Base-by-base conservation (phyloP, 2,329 filamentous ascomycete species). In the Trichoderma sp. region DNA sequence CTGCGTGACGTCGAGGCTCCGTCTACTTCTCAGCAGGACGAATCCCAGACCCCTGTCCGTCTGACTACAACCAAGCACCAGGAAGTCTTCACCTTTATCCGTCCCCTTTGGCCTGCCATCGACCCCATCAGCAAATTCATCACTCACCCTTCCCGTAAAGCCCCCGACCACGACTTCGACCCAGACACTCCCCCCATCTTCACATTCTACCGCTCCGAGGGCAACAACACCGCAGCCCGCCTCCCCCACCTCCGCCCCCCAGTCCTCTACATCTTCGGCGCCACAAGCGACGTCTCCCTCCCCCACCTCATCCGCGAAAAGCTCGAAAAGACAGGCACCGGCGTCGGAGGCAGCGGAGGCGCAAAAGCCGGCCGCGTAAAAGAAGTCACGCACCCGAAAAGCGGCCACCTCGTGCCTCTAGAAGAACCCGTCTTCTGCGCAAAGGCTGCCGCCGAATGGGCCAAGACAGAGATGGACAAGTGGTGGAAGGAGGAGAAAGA, bases 11-110 rank as follows among this genome's bases (percentile, higher is more conserved):
- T 91, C 2, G 14, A 28, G 3, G 3, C 28, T 2, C 9, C 66
- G 7, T 62, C 66, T 15, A 2, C 18, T 21, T 28, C 63, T 1
- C 71, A 24, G 4, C 1, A 75, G 8, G 78, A 78, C 14, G 64
- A 74, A 67, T 79, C 79, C 26, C 60, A 75, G 18, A 81, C 82
- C 18, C 82, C 86, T 39, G 91, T 94, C 1, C 95, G 93, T 0
- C 85, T 96, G 3, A 88, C 89, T 2, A 98, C 95, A 0, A 91
- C 93, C 0, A 94, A 95, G 77, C 92, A 97, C 80, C 93, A 97
- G 51, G 81, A 83, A 83, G 92, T 96, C 71, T 91, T 93, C 77
- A 94, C 91, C 1, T 96, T 92, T 79, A 82, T 93, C 74, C 87
- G 92, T 0, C 88, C 90, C 0, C 87, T 88, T 72, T 89, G 81